Conservation (phyloP, 2,329 filamentous ascomycete species). For the Colletotrichum truncatum region DNA sequence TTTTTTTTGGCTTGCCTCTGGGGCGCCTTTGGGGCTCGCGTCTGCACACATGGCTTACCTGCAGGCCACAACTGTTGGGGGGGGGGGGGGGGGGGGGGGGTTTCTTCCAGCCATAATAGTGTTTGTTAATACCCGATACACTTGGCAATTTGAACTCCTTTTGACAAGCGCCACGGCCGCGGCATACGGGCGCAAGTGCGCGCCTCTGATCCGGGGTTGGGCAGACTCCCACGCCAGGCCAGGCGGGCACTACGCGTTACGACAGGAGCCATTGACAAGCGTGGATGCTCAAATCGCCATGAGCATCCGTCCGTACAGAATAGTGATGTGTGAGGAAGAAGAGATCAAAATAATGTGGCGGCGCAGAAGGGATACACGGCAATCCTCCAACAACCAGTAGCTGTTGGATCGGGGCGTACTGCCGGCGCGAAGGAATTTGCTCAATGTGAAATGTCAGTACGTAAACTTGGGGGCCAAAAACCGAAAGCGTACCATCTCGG, state of each 20-base stretch:
- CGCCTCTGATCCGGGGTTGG: neutral
- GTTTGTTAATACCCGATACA: neutral
- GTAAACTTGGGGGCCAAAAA: slow-evolving; percentile 7
- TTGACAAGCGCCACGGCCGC: neutral
- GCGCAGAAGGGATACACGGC: neutral
- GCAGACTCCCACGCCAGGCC: neutral
- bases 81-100: too few species aligned
- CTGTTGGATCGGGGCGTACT: slow-evolving; percentile 20
- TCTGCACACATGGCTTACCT: slow-evolving; percentile 5
- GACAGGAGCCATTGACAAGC: neutral
- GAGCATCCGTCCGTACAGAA: neutral
- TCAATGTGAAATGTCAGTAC: neutral
- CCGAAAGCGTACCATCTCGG: too few species aligned
- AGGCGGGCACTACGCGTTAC: neutral
- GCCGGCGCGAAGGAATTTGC: slow-evolving; percentile 6
- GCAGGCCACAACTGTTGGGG: neutral
- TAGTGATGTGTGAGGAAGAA: neutral
- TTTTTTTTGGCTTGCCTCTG: neutral
- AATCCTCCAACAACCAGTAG: neutral
- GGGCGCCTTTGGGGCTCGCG: neutral
- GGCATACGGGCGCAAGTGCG: neutral
- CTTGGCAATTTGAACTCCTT: neutral
- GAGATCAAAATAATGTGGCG: neutral
- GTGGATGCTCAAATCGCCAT: neutral
- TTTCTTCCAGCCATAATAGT: neutral